Base-by-base conservation (phyloP, 2,329 filamentous ascomycete genomes). In the Colletotrichum cordylinicola region DNA sequence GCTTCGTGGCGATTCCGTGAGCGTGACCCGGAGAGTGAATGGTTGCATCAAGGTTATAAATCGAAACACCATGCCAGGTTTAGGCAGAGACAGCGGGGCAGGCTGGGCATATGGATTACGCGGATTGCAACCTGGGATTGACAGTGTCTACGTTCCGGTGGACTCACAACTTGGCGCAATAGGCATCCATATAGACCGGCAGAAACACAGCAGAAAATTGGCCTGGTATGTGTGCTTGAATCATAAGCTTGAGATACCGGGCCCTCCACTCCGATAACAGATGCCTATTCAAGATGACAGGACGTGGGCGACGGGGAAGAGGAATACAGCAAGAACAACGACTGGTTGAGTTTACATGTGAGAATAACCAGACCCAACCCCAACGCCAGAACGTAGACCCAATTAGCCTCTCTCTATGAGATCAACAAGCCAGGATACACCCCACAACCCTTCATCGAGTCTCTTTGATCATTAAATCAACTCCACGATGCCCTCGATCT, bases 121-220 rank as follows among this genome's bases (percentile, higher is more conserved):
- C n/a, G n/a, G 43, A 8, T 13, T 52, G 43, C 43, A 8, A 0
- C n/a, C 1, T 4, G 1, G 31, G 6, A 13, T 21, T 8, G 43
- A 0, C 43, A 52, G n/a, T 52, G 43, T 52, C 10, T 0, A 52
- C 6, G 43, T 0, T 0, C 0, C n/a, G 7, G n/a, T 52, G 43
- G 43, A 12, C 43, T 24, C 43, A 21, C 43, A 10, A 52, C 43
- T 24, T 21, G 12, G 43, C 43, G n/a, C 2, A 52, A 24, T 13
- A 52, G 43, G 43, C 43, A 52, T 52, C 43, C n/a, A 52, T 8
- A 4, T 21, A 21, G n/a, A 21, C 43, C 43, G 3, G 6, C n/a
- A 52, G 10, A 8, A 4, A 48, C 4, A 13, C 3, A n/a, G 43
- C 4, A 52, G 6, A 52, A 21, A 21, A 6, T n/a, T 4, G 39